phyloP scores from a whole-genome alignment of 805 yeast genomes.

The Starmerella tilneyi region DNA sequence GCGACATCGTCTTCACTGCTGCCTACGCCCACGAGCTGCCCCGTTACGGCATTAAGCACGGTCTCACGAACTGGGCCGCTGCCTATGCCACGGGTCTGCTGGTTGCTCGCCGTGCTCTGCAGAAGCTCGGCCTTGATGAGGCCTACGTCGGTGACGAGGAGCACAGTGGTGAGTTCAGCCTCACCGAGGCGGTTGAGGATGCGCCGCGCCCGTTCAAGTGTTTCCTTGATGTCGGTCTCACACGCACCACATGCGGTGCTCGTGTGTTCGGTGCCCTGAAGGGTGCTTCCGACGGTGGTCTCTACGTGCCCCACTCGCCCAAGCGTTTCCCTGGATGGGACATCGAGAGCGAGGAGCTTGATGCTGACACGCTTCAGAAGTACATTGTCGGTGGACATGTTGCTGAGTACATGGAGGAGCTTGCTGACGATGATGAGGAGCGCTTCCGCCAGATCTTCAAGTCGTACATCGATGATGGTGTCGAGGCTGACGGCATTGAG shows the following conservation, averaged over 20 bases:
- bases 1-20: slow-evolving; percentile 91
- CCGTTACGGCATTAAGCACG: slow-evolving; percentile 92
- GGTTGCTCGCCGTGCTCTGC: slow-evolving; percentile 97
- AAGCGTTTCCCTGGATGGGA: slow-evolving; percentile 99
- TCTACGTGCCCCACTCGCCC: slow-evolving; percentile 97
- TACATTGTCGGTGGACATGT: slow-evolving; percentile 99
- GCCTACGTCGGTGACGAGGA: slow-evolving; percentile 98
- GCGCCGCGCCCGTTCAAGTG: slow-evolving; percentile 99
- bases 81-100: slow-evolving; percentile 98
- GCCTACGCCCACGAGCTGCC: slow-evolving; percentile 99
- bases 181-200: slow-evolving; percentile 98
- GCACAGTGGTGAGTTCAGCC: slow-evolving; percentile 97
- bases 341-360: slow-evolving; percentile 95
- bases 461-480: slow-evolving; percentile 91
- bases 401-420: slow-evolving; percentile 99
- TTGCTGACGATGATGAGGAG: slow-evolving; percentile 99
- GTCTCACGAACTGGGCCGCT: slow-evolving; percentile 99
- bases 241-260: slow-evolving; percentile 99
- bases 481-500: slow-evolving; percentile 94
- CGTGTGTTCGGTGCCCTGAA: slow-evolving; percentile 98
- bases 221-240: slow-evolving; percentile 97
- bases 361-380: slow-evolving; percentile 92
- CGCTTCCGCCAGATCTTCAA: slow-evolving; percentile 93
- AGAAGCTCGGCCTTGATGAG: slow-evolving; percentile 96
- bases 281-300: slow-evolving; percentile 99